Evolutionary conservation across 2,329 filamentous ascomycete species (phyloP), one percentile per base, ranked within the genome.

Genomic region (Huntiella savannae): DNA sequence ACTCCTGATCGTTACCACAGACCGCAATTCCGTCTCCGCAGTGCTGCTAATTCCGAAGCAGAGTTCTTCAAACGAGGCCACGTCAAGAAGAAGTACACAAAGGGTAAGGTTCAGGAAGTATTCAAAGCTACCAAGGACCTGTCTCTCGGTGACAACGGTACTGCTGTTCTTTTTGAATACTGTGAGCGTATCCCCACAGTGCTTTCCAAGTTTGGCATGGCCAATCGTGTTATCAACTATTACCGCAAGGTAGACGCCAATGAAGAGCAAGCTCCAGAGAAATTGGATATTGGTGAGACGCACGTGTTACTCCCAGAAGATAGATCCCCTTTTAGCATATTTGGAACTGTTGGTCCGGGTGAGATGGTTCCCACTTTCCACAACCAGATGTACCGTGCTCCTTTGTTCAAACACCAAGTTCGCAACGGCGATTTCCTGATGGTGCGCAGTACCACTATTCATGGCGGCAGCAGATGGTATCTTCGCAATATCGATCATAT

Each of bases 201-300:
- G 50, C 67, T 98, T 51, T 95, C 88, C 38, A 95, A 93, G 58
- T 94, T 95, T 56, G 91, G 88, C 53, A 98, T 98, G 91, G 87
- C 87, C 45, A 93, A 81, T 59, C 82, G 86, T 45, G 73, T 98
- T 49, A 85, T 96, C 66, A 96, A 98, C 61, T 98, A 96, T 62
- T 95, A 95, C 59, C 82, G 87, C 49, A 85, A 85, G 56, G 82
- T 85, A 57, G 74, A 73, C 36, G 68, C 70, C 37, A 72, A 71
- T 33, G 83, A 92, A 40, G 83, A 91, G 50, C 74, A 77, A 42
- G 71, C 75, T 45, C 72, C 83, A 1, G 82, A 84, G 1, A 92
- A 86, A 65, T 68, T 71, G 40, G 85, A 93, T 3, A 73, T 98
- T 51, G 91, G 91, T 49, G 91, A 98, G 62, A 82, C 83, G 2